phyloP scores from a whole-genome alignment of 345 rosid genomes.

The Ceriops tagal region DNA sequence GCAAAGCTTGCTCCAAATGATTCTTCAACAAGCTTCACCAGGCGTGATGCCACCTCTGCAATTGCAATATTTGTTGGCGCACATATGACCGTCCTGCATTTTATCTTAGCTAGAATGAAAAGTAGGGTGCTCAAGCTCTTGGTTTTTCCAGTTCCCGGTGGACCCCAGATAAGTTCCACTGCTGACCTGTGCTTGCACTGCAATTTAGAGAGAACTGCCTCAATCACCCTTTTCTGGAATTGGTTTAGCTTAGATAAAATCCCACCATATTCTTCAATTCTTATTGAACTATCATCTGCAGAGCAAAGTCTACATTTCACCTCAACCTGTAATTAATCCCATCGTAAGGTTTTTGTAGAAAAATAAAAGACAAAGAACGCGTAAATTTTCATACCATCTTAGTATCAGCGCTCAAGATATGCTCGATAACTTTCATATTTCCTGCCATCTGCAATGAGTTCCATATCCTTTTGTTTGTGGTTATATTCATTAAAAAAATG shows the following conservation, averaged over 20 bases:
- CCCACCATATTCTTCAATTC: slow-evolving; percentile 2
- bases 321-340: slow-evolving; percentile 24
- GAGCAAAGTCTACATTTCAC: slow-evolving; percentile 23
- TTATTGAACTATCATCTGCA: neutral
- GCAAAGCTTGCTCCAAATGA: neutral
- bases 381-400: slow-evolving; percentile 26
- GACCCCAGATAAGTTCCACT: slow-evolving; percentile 52
- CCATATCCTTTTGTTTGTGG: slow-evolving; percentile 40
- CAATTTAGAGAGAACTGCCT: slow-evolving; percentile 22
- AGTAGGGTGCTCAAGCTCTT: slow-evolving; percentile 35
- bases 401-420: slow-evolving; percentile 20
- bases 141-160: slow-evolving; percentile 61
- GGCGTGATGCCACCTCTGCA: slow-evolving; percentile 40
- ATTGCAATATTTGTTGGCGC: slow-evolving; percentile 54
- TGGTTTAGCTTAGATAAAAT: slow-evolving; percentile 25
- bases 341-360: neutral
- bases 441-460: slow-evolving; percentile 26
- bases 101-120: slow-evolving; percentile 29
- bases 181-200: slow-evolving; percentile 25
- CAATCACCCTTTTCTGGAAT: slow-evolving; percentile 32
- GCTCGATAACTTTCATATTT: slow-evolving; percentile 22
- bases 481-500: slow-evolving; percentile 28
- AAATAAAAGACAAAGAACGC: too few species aligned
- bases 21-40: slow-evolving; percentile 35
- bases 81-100: slow-evolving; percentile 38